Conservation (phyloP, 768 basidiomycete species). For the Russula foetens region DNA sequence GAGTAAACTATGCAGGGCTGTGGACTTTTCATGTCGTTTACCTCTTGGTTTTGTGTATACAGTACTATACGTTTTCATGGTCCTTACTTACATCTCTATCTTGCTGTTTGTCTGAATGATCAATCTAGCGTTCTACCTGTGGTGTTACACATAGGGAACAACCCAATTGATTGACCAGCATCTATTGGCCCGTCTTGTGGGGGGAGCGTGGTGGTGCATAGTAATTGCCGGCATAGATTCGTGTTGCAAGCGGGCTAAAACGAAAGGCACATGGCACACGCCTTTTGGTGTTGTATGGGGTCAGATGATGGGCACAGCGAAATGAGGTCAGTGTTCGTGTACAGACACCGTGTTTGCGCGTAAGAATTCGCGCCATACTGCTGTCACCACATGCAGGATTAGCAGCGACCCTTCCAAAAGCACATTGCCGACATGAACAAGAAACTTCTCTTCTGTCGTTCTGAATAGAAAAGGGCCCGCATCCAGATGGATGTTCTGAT, state of each 20-base stretch:
- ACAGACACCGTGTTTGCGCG: too few relatives aligned
- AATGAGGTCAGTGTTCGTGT: too few relatives aligned
- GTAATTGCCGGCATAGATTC: too few relatives aligned
- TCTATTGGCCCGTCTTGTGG: too few relatives aligned
- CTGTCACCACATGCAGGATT: neutral
- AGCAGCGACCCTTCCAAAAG: constrained; percentile 35
- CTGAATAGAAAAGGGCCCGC: neutral
- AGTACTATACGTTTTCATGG: neutral
- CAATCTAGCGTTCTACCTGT: neutral
- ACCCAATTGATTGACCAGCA: too few relatives aligned
- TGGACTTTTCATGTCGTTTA: neutral
- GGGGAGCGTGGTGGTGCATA: too few relatives aligned
- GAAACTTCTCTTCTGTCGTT: neutral
- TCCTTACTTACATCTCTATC: constrained; percentile 8
- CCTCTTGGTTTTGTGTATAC: neutral
- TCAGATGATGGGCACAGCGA: too few relatives aligned
- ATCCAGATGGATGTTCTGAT: neutral
- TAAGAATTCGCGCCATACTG: neutral
- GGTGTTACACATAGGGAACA: neutral
- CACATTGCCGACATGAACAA: constrained; percentile 65
- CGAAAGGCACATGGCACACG: too few relatives aligned
- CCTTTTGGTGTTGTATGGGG: too few relatives aligned
- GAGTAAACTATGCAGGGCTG: constrained; percentile 20
- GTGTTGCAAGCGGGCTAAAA: too few relatives aligned
- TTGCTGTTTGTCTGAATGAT: neutral